These are phyloP conservation scores for Sanguinoderma infundibulare DNA, from an alignment of 1,284 basidiomycete species.

Conservation along the genomic window DNA sequence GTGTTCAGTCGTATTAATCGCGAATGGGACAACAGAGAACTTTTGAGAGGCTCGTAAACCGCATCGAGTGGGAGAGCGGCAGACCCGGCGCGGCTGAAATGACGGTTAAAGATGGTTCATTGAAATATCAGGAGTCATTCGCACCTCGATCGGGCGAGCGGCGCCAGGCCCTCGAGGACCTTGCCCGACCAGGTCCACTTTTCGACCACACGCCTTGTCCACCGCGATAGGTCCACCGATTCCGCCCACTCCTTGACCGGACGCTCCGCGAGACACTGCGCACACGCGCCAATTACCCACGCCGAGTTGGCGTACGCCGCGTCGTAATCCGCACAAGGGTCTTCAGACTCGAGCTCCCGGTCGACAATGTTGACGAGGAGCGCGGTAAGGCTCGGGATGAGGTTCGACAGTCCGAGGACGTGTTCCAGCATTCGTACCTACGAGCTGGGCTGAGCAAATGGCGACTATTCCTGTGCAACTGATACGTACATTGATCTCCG, in stretches of 20 bases:
- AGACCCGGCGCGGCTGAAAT: constrained; percentile 23
- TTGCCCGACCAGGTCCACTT: constrained; percentile 65
- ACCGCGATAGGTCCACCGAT: constrained; percentile 47
- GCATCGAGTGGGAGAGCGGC: constrained; percentile 43
- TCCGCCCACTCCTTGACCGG: constrained; percentile 48
- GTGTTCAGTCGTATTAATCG: constrained; percentile 56
- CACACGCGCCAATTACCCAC: constrained; percentile 54
- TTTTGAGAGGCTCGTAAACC: constrained; percentile 51
- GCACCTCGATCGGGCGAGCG: constrained; percentile 55
- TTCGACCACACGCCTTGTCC: constrained; percentile 49
- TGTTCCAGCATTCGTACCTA: constrained; percentile 53
- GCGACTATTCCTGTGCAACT: not conserved
- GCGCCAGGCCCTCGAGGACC: constrained; percentile 57
- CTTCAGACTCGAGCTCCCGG: constrained; percentile 40
- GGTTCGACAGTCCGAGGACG: constrained; percentile 53
- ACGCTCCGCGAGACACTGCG: constrained; percentile 52
- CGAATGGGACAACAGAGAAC: constrained; percentile 62
- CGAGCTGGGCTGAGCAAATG: not conserved
- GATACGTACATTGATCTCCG: constrained; percentile 37
- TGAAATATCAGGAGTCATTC: constrained; percentile 8
- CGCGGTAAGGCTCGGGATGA: constrained; percentile 49
- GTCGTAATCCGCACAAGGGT: constrained; percentile 40
- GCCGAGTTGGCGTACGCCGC: constrained; percentile 46
- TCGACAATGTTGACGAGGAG: constrained; percentile 57
- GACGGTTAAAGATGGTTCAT: not conserved